Conservation (phyloP, 129 eudicot genomes). For the sunflower (Helianthus annuus) region DNA sequence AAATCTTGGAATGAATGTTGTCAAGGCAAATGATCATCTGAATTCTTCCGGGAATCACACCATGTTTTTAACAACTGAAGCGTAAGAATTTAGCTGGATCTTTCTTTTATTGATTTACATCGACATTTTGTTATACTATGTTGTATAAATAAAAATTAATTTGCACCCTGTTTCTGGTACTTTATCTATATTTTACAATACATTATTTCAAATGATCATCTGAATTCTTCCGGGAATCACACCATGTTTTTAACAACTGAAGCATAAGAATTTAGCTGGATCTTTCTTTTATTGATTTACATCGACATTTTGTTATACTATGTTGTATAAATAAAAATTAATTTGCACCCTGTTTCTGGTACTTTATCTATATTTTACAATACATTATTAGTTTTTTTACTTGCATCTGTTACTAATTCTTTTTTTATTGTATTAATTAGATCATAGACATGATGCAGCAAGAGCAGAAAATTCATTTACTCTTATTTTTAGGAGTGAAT, state of each 20-base stretch:
- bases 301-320: too few relatives aligned
- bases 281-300: background rate
- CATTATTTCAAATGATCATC: slow-evolving; percentile 80
- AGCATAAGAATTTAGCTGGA: slow-evolving; percentile 52
- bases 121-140: too few relatives aligned
- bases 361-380: slow-evolving; percentile 16
- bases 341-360: slow-evolving; percentile 79
- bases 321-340: background rate
- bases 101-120: too few relatives aligned
- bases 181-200: too few relatives aligned
- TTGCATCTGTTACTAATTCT: background rate
- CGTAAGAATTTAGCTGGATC: too few relatives aligned
- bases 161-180: too few relatives aligned
- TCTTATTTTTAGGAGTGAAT: slow-evolving; percentile 91
- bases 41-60: too few relatives aligned
- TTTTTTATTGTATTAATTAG: slow-evolving; percentile 32
- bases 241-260: slow-evolving; percentile 77
- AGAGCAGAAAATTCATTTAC: slow-evolving; percentile 91
- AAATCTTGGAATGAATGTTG: too few relatives aligned
- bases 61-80: too few relatives aligned
- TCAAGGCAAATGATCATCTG: too few relatives aligned
- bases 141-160: too few relatives aligned
- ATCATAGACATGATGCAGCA: slow-evolving; percentile 94
- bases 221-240: slow-evolving; percentile 94
- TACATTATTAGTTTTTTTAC: background rate